A percentile compares a stretch with the other conserved stretches of the same genome.
Conservation (phyloP, 2,329 filamentous ascomycete species). For the Colletotrichum sp. region DNA sequence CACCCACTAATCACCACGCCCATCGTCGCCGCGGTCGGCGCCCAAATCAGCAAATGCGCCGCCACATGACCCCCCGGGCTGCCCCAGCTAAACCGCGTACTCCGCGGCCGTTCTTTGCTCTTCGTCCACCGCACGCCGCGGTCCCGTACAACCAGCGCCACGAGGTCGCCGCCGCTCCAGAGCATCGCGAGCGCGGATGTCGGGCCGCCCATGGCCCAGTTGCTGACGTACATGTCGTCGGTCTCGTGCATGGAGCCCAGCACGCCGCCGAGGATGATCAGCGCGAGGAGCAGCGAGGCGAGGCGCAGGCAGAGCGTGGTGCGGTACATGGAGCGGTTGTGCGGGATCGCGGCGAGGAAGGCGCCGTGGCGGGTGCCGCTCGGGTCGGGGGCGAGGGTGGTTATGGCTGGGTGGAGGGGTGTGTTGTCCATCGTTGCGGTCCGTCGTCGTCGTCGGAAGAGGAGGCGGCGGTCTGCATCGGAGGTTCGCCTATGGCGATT, state of each 20-base stretch:
- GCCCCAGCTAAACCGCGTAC: constrained; percentile 10
- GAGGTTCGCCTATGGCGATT: not conserved
- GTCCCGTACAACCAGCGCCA: constrained; percentile 1
- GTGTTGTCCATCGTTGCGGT: constrained; percentile 18
- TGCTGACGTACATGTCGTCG: not conserved
- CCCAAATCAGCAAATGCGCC: constrained; percentile 14
- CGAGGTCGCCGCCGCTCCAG: constrained; percentile 8
- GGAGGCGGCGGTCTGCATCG: not conserved
- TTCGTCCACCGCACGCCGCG: constrained; percentile 7
- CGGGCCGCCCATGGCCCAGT: constrained; percentile 2
- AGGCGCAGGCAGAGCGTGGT: constrained; percentile 3
- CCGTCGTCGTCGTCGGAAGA: not conserved
- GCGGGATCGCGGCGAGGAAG: constrained; percentile 18
- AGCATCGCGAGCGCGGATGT: not conserved
- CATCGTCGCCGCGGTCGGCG: not conserved
- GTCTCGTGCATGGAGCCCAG: not conserved
- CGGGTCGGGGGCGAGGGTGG: not conserved
- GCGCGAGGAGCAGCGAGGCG: constrained; percentile 2
- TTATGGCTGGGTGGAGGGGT: constrained; percentile 14
- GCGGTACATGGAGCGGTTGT: constrained; percentile 19
- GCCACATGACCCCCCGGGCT: not conserved
- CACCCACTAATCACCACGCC: not conserved
- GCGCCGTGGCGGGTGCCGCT: constrained; percentile 8
- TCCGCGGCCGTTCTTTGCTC: not conserved
- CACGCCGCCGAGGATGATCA: constrained; percentile 4